These are phyloP conservation scores for Rhinocladiella similis DNA, from an alignment of 2,329 filamentous ascomycete genomes.

Conservation along the genomic window DNA sequence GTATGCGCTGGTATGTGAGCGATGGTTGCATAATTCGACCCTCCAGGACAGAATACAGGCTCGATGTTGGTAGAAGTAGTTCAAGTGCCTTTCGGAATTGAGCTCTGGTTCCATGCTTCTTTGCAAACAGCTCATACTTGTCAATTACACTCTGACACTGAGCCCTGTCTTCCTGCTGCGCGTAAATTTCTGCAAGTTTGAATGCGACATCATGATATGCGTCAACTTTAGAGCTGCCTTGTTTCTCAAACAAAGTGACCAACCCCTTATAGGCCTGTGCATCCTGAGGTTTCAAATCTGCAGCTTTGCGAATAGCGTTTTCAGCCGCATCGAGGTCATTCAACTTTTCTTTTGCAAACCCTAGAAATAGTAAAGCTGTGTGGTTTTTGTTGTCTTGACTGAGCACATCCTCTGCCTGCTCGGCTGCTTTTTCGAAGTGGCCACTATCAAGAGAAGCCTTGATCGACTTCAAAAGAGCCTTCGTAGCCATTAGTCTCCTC, in stretches of 20 bases:
- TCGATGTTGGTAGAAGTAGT: constrained; percentile 75
- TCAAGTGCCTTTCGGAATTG: constrained; percentile 77
- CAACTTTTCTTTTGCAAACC: constrained; percentile 78
- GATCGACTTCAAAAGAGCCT: constrained; percentile 78
- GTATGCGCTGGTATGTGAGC: constrained; percentile 77
- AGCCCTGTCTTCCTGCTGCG: constrained; percentile 61
- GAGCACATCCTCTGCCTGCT: constrained; percentile 68
- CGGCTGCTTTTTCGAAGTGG: constrained; percentile 74
- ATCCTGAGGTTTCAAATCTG: constrained; percentile 70
- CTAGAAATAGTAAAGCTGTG: constrained; percentile 83
- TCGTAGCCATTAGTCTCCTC: constrained; percentile 52
- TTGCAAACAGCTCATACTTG: constrained; percentile 75
- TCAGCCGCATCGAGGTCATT: constrained; percentile 72
- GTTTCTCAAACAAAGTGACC: constrained; percentile 79
- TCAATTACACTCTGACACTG: constrained; percentile 67
- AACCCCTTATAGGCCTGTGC: constrained; percentile 90
- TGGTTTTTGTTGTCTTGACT: constrained; percentile 75
- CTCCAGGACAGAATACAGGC: constrained; percentile 79
- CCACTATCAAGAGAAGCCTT: constrained; percentile 74
- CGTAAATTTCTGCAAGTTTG: constrained; percentile 73
- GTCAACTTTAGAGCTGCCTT: constrained; percentile 66
- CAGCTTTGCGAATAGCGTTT: constrained; percentile 71
- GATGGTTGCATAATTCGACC: constrained; percentile 78
- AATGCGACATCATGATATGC: constrained; percentile 74
- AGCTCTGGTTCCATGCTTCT: constrained; percentile 67